phyloP scores from a whole-genome alignment of 306 rosid genomes.

The Vigna angularis region DNA sequence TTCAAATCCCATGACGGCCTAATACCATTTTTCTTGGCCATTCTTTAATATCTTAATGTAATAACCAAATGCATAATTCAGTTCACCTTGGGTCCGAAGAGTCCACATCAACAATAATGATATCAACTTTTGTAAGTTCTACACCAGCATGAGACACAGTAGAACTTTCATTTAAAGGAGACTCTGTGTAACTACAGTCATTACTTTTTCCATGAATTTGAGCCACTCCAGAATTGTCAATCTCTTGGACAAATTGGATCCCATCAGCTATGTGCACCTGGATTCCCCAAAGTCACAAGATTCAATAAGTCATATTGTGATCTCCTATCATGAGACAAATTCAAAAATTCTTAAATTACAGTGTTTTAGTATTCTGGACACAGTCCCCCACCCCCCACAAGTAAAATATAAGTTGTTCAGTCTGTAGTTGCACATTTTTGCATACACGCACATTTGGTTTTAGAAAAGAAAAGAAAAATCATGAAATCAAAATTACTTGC shows the following conservation, averaged over 20 bases:
- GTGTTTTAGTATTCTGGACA: conserved; percentile 4
- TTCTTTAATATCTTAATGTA: conserved; percentile 14
- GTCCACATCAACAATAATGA: conserved; percentile 87
- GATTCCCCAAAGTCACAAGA: conserved; percentile 39
- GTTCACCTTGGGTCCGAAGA: conserved; percentile 89
- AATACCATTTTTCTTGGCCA: conserved; percentile 9
- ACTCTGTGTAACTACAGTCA: conserved; percentile 13
- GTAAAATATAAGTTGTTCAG: not conserved
- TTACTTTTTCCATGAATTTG: conserved; percentile 41
- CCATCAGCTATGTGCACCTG: conserved; percentile 96
- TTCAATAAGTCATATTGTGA: conserved; percentile 29
- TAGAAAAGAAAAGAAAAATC: conserved; percentile 13
- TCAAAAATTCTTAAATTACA: conserved; percentile 24
- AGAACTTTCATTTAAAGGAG: conserved; percentile 47
- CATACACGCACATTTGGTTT: not conserved
- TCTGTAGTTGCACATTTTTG: conserved; percentile 16
- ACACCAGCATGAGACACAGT: conserved; percentile 41
- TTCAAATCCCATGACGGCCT: conserved; percentile 7
- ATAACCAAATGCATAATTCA: conserved; percentile 34
- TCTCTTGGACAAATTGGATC: conserved; percentile 69
- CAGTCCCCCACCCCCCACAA: not conserved
- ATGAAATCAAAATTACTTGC: not conserved
- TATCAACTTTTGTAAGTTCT: conserved; percentile 64
- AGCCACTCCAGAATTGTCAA: conserved; percentile 43
- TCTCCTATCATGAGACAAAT: conserved; percentile 11